Conservation (phyloP, 2,329 filamentous ascomycete species). For the Neopestalotiopsis rosae region DNA sequence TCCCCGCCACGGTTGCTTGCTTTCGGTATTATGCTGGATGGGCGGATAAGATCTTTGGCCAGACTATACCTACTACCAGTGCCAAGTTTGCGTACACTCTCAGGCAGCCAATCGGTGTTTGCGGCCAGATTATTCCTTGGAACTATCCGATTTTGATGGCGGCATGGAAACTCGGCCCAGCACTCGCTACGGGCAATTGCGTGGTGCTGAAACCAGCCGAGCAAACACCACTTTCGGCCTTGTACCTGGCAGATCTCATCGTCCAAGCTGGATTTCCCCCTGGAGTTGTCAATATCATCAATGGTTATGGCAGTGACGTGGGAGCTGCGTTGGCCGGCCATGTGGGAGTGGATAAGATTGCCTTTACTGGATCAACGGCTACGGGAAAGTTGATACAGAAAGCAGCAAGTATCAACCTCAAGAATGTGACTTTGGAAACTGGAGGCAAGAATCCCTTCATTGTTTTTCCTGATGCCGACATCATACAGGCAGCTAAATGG, state of each 20-base stretch:
- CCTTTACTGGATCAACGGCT: slow-evolving; percentile 77
- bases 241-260: slow-evolving; percentile 70
- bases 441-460: slow-evolving; percentile 71
- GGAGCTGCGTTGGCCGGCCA: slow-evolving; percentile 73
- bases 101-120: slow-evolving; percentile 78
- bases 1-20: too few species aligned
- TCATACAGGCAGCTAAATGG: slow-evolving; percentile 71
- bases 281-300: slow-evolving; percentile 78
- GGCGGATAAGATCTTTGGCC: slow-evolving; percentile 79
- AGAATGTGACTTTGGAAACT: slow-evolving; percentile 71
- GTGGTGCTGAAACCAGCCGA: slow-evolving; percentile 71
- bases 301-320: slow-evolving; percentile 71
- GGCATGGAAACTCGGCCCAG: slow-evolving; percentile 79
- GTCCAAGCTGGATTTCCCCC: slow-evolving; percentile 78
- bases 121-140: slow-evolving; percentile 72
- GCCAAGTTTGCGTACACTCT: slow-evolving; percentile 78
- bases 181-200: slow-evolving; percentile 67
- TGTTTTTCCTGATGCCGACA: slow-evolving; percentile 69
- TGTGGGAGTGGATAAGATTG: slow-evolving; percentile 74
- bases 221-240: slow-evolving; percentile 66
- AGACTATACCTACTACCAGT: slow-evolving; percentile 72
- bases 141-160: slow-evolving; percentile 64
- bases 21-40: slow-evolving; percentile 75
- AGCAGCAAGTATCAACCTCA: slow-evolving; percentile 62
- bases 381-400: slow-evolving; percentile 81